These are phyloP conservation scores for Coemansia guatemalensis DNA, from an alignment of 192 early-diverging fungal genomes.

Conservation along the genomic window DNA sequence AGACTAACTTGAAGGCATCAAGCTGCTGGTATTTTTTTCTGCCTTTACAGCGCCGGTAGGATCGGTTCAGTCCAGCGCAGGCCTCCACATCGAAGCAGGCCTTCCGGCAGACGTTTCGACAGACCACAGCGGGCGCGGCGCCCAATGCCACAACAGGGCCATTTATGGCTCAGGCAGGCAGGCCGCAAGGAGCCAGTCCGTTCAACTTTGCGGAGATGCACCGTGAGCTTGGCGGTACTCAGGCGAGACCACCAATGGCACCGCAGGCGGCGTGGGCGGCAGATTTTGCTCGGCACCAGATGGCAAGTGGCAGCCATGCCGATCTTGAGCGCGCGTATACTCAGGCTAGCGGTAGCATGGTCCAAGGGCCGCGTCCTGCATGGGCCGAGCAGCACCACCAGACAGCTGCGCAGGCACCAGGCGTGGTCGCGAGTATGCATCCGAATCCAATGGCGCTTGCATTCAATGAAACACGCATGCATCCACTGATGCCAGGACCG, in stretches of 20 bases:
- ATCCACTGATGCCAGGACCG: constrained; percentile 43
- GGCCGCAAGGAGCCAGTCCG: constrained; percentile 23
- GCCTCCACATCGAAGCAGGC: constrained; percentile 46
- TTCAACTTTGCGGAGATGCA: constrained; percentile 74
- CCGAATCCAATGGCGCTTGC: constrained; percentile 56
- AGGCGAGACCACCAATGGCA: constrained; percentile 14
- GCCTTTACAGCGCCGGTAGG: constrained; percentile 15
- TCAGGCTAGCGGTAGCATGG: constrained; percentile 20
- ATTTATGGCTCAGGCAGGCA: constrained; percentile 28
- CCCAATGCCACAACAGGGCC: constrained; percentile 21
- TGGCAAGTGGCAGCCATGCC: constrained; percentile 25
- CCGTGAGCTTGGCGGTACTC: constrained; percentile 64
- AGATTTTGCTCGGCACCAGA: constrained; percentile 68
- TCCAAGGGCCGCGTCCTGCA: constrained; percentile 30
- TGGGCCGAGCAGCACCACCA: constrained; percentile 59
- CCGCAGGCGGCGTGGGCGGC: constrained; percentile 63
- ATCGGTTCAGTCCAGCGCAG: constrained; percentile 36
- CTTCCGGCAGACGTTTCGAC: constrained; percentile 46
- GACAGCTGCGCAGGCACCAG: constrained; percentile 22
- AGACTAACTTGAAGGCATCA: not conserved
- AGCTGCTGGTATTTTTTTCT: not conserved
- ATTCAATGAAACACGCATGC: constrained; percentile 65
- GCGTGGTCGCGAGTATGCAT: constrained; percentile 14
- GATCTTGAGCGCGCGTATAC: constrained; percentile 50
- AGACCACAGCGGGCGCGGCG: constrained; percentile 23